Evolutionary conservation across 2,329 filamentous ascomycete species (phyloP).

Genomic region (Colletotrichum costaricense): DNA sequence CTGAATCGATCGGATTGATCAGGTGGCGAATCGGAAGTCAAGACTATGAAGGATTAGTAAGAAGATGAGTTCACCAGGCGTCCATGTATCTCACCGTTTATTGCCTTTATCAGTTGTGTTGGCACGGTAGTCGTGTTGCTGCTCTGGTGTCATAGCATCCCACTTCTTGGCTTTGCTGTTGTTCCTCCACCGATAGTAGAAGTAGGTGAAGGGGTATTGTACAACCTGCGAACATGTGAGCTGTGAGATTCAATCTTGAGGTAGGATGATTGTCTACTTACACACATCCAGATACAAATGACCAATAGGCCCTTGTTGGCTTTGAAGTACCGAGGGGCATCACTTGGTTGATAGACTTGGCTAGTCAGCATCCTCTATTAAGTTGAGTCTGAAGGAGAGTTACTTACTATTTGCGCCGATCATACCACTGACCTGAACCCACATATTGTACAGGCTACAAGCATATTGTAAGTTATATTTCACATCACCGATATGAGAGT

Average conservation of each 20-base stretch:
- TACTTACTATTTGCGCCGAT: slow-evolving; percentile 44
- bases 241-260: rapidly evolving
- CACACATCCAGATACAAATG: slow-evolving; percentile 52
- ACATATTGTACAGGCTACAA: slow-evolving; percentile 61
- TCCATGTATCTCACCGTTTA: slow-evolving; percentile 47
- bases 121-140: slow-evolving; percentile 54
- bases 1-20: neutral
- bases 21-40: slow-evolving; percentile 32
- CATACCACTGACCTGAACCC: slow-evolving; percentile 51
- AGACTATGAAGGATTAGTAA: neutral
- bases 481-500: neutral
- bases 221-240: slow-evolving; percentile 43
- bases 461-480: neutral
- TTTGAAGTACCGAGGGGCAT: slow-evolving; percentile 50
- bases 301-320: slow-evolving; percentile 51
- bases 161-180: slow-evolving; percentile 49
- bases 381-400: neutral
- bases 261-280: slow-evolving; percentile 39
- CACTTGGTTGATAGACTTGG: slow-evolving; percentile 48
- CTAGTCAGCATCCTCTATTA: slow-evolving; percentile 18
- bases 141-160: slow-evolving; percentile 51
- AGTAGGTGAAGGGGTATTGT: slow-evolving; percentile 50
- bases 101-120: slow-evolving; percentile 58
- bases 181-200: slow-evolving; percentile 53
- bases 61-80: neutral